Percentiles rank a stretch among this genome's conserved stretches.
Conservation (phyloP, 305 asterid genomes). For the Fraxinus ornus region DNA sequence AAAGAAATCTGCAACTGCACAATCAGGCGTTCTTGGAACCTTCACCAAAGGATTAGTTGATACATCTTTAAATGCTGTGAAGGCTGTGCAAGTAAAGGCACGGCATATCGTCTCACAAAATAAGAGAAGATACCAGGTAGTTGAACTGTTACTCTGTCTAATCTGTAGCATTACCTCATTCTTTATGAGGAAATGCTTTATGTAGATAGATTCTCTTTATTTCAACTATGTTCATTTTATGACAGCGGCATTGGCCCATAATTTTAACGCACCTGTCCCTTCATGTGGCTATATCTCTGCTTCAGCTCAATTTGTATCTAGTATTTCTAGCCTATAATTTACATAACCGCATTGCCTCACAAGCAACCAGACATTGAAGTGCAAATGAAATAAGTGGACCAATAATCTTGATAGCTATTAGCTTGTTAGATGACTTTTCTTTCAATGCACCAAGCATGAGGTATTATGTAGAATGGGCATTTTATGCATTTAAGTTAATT, state of each 20-base stretch:
- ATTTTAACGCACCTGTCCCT: background rate
- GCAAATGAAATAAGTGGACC: background rate
- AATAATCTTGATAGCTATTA: background rate
- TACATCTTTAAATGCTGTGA: slow-evolving; percentile 82
- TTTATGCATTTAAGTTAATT: background rate
- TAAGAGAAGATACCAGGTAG: slow-evolving; percentile 98
- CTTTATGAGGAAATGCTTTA: slow-evolving; percentile 11
- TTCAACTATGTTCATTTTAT: slow-evolving; percentile 2
- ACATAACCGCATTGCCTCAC: background rate
- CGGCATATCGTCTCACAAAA: slow-evolving; percentile 95
- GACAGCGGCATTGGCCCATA: slow-evolving; percentile 1
- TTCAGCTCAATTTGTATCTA: slow-evolving; percentile 17
- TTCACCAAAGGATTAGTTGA: slow-evolving; percentile 84
- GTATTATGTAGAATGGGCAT: background rate
- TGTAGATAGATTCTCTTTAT: background rate
- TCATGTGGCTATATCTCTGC: slow-evolving; percentile 6
- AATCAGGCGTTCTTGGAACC: slow-evolving; percentile 72
- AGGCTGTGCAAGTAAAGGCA: slow-evolving; percentile 95
- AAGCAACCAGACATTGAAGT: background rate
- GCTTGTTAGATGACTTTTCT: background rate
- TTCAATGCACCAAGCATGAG: background rate
- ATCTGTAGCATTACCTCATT: background rate
- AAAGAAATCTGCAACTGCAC: slow-evolving; percentile 45
- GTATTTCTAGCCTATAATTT: background rate
- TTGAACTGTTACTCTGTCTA: slow-evolving; percentile 10